phyloP scores from a whole-genome alignment of 2,329 filamentous ascomycete genomes.

The Cercospora sojina region DNA sequence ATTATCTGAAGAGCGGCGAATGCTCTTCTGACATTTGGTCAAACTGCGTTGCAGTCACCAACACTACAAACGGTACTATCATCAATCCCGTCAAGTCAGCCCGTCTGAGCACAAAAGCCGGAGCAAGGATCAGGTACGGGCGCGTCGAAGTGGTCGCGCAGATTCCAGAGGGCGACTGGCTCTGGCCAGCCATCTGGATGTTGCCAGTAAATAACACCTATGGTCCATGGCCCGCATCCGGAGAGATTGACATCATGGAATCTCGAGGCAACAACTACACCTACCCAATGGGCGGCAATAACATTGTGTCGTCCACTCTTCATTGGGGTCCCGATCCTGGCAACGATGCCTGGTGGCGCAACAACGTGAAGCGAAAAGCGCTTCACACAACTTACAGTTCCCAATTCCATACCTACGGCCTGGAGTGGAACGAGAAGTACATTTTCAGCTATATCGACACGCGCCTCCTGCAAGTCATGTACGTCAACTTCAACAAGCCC shows the following conservation, averaged over 20 bases:
- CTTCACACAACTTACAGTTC: conserved; percentile 71
- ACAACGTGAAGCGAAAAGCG: conserved; percentile 72
- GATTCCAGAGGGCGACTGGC: conserved; percentile 76
- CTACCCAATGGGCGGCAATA: conserved; percentile 74
- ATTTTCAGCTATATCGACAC: conserved; percentile 84
- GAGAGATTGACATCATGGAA: conserved; percentile 82
- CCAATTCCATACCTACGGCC: conserved; percentile 72
- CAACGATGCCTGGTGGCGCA: conserved; percentile 80
- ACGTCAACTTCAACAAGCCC: conserved; percentile 55
- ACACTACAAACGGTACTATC: conserved; percentile 73
- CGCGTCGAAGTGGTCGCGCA: conserved; percentile 77
- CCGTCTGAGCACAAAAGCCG: conserved; percentile 71
- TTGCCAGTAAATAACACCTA: conserved; percentile 71
- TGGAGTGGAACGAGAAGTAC: conserved; percentile 88
- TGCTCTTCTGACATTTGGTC: conserved; percentile 63
- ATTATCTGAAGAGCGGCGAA: conserved; percentile 63
- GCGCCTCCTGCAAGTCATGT: conserved; percentile 75
- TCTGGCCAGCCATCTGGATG: conserved; percentile 94
- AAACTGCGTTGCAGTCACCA: conserved; percentile 70
- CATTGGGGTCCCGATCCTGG: conserved; percentile 75
- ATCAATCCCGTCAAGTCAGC: conserved; percentile 76
- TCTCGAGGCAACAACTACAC: conserved; percentile 79
- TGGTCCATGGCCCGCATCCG: conserved; percentile 73
- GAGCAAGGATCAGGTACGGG: conserved; percentile 73
- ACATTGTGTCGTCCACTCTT: conserved; percentile 74